These are phyloP conservation scores for Harringtonia aguacate DNA, from an alignment of 2,329 filamentous ascomycete genomes.

Conservation along the genomic window DNA sequence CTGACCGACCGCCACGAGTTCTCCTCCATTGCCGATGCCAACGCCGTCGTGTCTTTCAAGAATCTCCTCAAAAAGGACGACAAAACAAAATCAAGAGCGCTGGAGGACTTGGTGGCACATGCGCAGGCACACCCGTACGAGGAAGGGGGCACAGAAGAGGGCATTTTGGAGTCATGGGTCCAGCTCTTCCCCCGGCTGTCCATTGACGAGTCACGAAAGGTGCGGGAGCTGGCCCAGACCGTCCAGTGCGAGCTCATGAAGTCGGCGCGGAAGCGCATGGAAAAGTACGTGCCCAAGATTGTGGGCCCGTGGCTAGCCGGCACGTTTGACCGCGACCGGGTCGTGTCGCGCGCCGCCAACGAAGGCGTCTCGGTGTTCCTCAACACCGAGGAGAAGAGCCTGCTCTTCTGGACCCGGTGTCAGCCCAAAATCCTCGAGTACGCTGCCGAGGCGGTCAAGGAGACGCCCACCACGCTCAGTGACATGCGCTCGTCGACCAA, in stretches of 20 bases:
- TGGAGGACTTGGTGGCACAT: conserved; percentile 71
- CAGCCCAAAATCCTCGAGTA: conserved; percentile 74
- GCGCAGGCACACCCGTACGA: conserved; percentile 43
- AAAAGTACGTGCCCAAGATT: conserved; percentile 63
- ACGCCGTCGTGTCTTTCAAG: conserved; percentile 83
- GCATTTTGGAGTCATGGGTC: conserved; percentile 77
- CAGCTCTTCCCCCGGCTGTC: conserved; percentile 77
- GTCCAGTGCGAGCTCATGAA: conserved; percentile 55
- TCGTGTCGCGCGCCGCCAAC: conserved; percentile 63
- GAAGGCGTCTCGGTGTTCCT: conserved; percentile 70
- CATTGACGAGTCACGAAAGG: conserved; percentile 79
- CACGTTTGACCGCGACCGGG: conserved; percentile 73
- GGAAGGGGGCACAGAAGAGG: conserved; percentile 61
- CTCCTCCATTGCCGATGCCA: conserved; percentile 63
- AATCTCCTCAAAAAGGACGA: conserved; percentile 88
- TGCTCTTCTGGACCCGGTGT: conserved; percentile 69
- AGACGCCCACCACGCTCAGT: conserved; percentile 73
- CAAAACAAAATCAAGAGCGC: conserved; percentile 79
- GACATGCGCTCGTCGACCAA: conserved; percentile 75
- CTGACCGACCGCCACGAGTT: conserved; percentile 78
- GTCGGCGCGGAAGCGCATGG: conserved; percentile 69
- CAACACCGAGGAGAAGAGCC: conserved; percentile 66
- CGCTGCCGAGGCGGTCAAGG: conserved; percentile 67
- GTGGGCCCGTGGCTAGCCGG: conserved; percentile 89
- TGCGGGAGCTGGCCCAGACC: conserved; percentile 75